Percentiles rank a stretch among this genome's conserved stretches.
These are phyloP conservation scores for Alternaria solani DNA, from an alignment of 2,329 filamentous ascomycete species.

Conservation along the genomic window DNA sequence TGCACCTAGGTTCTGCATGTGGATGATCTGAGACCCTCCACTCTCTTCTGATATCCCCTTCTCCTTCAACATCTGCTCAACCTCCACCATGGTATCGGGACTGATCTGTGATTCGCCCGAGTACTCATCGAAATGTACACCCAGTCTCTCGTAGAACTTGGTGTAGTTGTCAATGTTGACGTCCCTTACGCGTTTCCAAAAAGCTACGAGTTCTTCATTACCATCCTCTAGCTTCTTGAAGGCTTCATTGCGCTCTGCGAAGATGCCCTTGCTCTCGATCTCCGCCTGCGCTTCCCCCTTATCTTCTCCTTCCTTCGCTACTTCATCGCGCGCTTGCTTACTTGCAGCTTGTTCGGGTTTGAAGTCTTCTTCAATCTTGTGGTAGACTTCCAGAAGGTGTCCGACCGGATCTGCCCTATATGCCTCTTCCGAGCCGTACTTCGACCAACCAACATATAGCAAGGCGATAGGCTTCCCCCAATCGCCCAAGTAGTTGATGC, in stretches of 20 bases:
- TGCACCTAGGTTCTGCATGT: conserved; percentile 76
- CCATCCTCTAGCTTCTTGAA: conserved; percentile 77
- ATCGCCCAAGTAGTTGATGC: conserved; percentile 73
- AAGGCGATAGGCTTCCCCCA: conserved; percentile 72
- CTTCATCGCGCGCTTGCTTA: conserved; percentile 61
- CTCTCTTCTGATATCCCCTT: conserved; percentile 73
- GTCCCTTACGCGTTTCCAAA: conserved; percentile 73
- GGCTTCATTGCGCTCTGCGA: conserved; percentile 56
- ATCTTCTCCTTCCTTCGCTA: conserved; percentile 62
- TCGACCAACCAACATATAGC: conserved; percentile 70
- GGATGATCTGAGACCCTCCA: conserved; percentile 75
- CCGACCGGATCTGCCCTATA: conserved; percentile 71
- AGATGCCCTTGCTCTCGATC: conserved; percentile 44
- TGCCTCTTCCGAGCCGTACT: conserved; percentile 71
- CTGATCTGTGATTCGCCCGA: conserved; percentile 78
- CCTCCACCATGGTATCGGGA: conserved; percentile 70
- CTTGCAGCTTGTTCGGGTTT: conserved; percentile 64
- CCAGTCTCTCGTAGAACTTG: conserved; percentile 73
- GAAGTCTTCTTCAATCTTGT: conserved; percentile 68
- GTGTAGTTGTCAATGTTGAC: conserved; percentile 73
- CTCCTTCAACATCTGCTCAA: conserved; percentile 69
- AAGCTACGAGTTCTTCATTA: conserved; percentile 65
- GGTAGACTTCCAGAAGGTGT: conserved; percentile 75
- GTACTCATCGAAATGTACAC: conserved; percentile 75
- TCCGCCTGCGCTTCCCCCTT: conserved; percentile 37